phyloP scores from a whole-genome alignment of 352 stramenopile genomes.

The Phytophthora sp. region DNA sequence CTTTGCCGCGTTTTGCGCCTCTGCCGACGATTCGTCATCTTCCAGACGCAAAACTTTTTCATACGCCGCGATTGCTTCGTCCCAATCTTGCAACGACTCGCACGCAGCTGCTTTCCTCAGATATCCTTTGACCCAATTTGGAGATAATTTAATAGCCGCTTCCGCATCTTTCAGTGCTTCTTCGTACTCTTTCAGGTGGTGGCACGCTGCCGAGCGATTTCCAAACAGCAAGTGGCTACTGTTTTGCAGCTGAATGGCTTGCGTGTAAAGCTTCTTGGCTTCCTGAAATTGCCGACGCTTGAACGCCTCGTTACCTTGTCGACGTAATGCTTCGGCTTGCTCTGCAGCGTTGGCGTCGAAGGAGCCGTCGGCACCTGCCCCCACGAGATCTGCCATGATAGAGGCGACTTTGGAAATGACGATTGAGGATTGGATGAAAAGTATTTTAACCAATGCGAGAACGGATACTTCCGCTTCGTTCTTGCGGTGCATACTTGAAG shows the following conservation, averaged over 20 bases:
- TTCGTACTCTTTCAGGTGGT: slow-evolving; percentile 74
- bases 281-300: slow-evolving; percentile 54
- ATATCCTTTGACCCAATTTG: slow-evolving; percentile 93
- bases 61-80: slow-evolving; percentile 80
- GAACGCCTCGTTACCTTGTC: slow-evolving; percentile 76
- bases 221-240: slow-evolving; percentile 72
- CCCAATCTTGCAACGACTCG: slow-evolving; percentile 58
- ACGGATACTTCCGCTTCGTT: background rate
- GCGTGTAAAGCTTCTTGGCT: slow-evolving; percentile 58
- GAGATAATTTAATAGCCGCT: slow-evolving; percentile 74
- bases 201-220: slow-evolving; percentile 89
- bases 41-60: slow-evolving; percentile 73
- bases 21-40: slow-evolving; percentile 25
- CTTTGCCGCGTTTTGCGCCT: slow-evolving; percentile 62
- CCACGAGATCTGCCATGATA: slow-evolving; percentile 36
- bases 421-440: slow-evolving; percentile 1
- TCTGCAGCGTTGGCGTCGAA: slow-evolving; percentile 40
- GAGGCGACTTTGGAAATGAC: slow-evolving; percentile 3
- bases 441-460: slow-evolving; percentile 11
- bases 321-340: slow-evolving; percentile 46
- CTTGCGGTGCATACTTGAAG: no score
- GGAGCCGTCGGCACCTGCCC: slow-evolving; percentile 40
- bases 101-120: slow-evolving; percentile 90
- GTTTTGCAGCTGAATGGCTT: slow-evolving; percentile 55
- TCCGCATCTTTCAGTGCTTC: slow-evolving; percentile 88